Percentiles rank a stretch among this genome's conserved stretches.
phyloP scores from a whole-genome alignment of 306 rosid species.

The Chamaecrista fasciculata region DNA sequence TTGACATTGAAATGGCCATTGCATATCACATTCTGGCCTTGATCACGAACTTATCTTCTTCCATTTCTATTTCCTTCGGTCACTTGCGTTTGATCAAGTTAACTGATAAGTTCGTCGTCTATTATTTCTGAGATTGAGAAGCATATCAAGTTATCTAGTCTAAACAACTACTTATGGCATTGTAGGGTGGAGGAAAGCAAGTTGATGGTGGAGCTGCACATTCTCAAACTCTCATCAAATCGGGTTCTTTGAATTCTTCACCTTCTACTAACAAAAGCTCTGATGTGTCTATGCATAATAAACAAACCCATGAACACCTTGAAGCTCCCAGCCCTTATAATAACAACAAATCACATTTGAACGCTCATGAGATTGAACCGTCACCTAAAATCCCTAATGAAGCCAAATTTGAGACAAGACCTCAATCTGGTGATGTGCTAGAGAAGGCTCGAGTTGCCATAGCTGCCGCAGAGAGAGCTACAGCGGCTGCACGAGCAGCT shows the following conservation, averaged over 20 bases:
- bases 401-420: slow-evolving; percentile 42
- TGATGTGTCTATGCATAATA: slow-evolving; percentile 26
- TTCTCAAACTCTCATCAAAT: slow-evolving; percentile 44
- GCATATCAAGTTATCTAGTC: neutral
- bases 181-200: slow-evolving; percentile 74
- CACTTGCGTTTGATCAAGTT: neutral
- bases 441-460: slow-evolving; percentile 88
- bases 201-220: slow-evolving; percentile 40
- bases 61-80: neutral
- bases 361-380: slow-evolving; percentile 55
- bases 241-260: slow-evolving; percentile 35
- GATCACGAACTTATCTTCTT: neutral
- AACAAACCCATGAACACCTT: slow-evolving; percentile 43
- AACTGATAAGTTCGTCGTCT: neutral
- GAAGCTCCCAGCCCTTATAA: slow-evolving; percentile 43
- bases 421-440: slow-evolving; percentile 54
- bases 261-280: slow-evolving; percentile 34
- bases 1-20: slow-evolving; percentile 12
- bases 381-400: slow-evolving; percentile 35
- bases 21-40: neutral
- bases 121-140: neutral
- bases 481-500: slow-evolving; percentile 86
- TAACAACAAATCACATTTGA: slow-evolving; percentile 28
- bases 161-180: slow-evolving; percentile 8
- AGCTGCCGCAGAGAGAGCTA: slow-evolving; percentile 82